A percentile compares a stretch with the other conserved stretches of the same genome.
phyloP scores from a whole-genome alignment of 257 asterid genomes.

The Eucommia ulmoides region DNA sequence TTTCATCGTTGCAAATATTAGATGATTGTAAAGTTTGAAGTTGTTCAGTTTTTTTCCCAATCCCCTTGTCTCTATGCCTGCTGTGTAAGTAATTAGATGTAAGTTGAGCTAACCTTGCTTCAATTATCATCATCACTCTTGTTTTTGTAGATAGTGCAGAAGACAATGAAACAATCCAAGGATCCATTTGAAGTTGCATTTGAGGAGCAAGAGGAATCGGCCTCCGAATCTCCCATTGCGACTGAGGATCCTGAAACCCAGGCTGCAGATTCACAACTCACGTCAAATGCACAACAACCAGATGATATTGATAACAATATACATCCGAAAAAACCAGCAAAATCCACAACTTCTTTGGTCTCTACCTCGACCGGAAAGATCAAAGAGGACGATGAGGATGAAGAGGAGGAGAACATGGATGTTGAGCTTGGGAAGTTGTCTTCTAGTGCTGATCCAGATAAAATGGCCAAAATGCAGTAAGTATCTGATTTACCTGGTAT shows the following conservation, averaged over 20 bases:
- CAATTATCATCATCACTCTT: too few species aligned
- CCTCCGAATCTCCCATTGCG: constrained; percentile 77
- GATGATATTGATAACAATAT: constrained; percentile 19
- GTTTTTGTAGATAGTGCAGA: not conserved
- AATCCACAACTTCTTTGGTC: constrained; percentile 18
- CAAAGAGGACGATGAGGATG: constrained; percentile 91
- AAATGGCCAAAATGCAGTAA: constrained; percentile 87
- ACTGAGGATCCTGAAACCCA: constrained; percentile 53
- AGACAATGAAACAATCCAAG: constrained; percentile 68
- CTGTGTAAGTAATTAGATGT: too few species aligned
- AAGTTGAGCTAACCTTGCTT: too few species aligned
- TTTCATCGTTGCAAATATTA: too few species aligned
- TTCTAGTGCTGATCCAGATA: constrained; percentile 63
- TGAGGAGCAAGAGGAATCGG: constrained; percentile 84
- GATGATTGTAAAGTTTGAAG: too few species aligned
- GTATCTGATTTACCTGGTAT: constrained; percentile 16
- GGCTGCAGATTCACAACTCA: constrained; percentile 27
- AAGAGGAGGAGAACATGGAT: constrained; percentile 88
- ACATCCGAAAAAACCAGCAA: constrained; percentile 31
- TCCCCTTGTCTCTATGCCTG: too few species aligned
- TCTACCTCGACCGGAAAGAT: constrained; percentile 31
- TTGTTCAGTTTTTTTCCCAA: too few species aligned
- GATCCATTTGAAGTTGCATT: constrained; percentile 89
- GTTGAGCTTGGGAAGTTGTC: constrained; percentile 66
- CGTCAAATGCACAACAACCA: constrained; percentile 20